These are phyloP conservation scores for Scheffersomyces stambukii DNA, from an alignment of 1,139 yeast genomes.

Conservation along the genomic window DNA sequence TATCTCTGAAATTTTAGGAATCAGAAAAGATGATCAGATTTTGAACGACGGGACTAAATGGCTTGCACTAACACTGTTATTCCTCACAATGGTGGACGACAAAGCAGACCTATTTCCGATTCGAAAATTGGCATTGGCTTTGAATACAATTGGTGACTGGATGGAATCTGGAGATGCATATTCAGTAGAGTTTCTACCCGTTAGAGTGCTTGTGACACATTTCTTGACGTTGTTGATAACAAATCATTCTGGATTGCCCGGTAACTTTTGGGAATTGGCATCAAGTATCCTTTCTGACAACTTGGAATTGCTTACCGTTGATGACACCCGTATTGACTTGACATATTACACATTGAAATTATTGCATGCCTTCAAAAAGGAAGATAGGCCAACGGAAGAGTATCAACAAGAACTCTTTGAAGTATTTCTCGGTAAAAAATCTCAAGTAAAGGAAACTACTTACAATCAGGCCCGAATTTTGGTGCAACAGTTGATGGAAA, in stretches of 20 bases:
- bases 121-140: conserved; percentile 59
- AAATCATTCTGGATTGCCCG: conserved; percentile 22
- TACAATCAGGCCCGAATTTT: conserved; percentile 30
- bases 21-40: conserved; percentile 35
- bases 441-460: neutral
- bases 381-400: conserved; percentile 12
- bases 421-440: conserved; percentile 21
- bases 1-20: conserved; percentile 65
- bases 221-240: conserved; percentile 35
- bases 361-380: conserved; percentile 8
- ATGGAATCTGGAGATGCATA: conserved; percentile 59
- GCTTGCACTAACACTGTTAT: conserved; percentile 47
- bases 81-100: conserved; percentile 37
- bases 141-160: conserved; percentile 52
- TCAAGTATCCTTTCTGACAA: conserved; percentile 48
- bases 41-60: conserved; percentile 39
- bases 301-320: conserved; percentile 40
- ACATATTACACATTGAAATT: conserved; percentile 47
- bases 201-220: conserved; percentile 51
- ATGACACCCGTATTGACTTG: conserved; percentile 36
- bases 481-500: conserved; percentile 28
- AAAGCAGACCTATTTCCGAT: conserved; percentile 32
- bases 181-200: conserved; percentile 46
- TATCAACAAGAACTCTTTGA: conserved; percentile 36
- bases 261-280: conserved; percentile 31